Percentiles rank a stretch among this genome's conserved stretches.
phyloP scores from a whole-genome alignment of 108 stramenopile genomes.

The Cafeteria roenbergensis region DNA sequence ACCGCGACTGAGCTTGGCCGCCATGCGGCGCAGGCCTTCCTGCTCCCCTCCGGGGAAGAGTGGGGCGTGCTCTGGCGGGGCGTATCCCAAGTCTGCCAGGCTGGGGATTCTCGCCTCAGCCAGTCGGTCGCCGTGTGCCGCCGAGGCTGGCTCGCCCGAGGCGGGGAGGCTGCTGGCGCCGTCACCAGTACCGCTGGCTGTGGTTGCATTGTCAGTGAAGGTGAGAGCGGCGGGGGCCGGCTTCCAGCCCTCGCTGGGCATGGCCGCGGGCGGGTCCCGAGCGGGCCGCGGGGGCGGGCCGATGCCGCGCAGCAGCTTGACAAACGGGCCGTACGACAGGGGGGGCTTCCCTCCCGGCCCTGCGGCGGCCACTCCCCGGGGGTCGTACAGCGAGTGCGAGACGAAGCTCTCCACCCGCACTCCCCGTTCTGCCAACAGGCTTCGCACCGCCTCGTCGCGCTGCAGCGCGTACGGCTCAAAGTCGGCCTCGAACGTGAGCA shows the following conservation, averaged over 20 bases:
- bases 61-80: constrained; percentile 43
- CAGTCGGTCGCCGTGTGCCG: too few species aligned
- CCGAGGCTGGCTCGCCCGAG: not conserved
- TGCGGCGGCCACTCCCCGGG: constrained; percentile 24
- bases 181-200: not conserved
- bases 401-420: constrained; percentile 39
- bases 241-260: constrained; percentile 26
- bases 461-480: constrained; percentile 34
- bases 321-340: constrained; percentile 42
- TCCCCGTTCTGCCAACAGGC: constrained; percentile 22
- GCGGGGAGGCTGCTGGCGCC: not conserved
- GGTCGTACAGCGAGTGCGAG: constrained; percentile 37
- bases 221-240: not conserved
- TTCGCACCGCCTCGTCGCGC: constrained; percentile 18
- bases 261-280: too few species aligned
- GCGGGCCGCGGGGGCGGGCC: too few species aligned
- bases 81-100: constrained; percentile 25
- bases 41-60: constrained; percentile 39
- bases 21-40: constrained; percentile 26
- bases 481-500: constrained; percentile 52
- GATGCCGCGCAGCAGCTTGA: too few species aligned
- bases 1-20: constrained; percentile 7
- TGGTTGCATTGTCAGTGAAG: not conserved
- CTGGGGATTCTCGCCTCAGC: constrained; percentile 10
- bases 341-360: constrained; percentile 28